Evolutionary conservation across 805 yeast genomes (phyloP).

Genomic region (Myxozyma monticola): DNA sequence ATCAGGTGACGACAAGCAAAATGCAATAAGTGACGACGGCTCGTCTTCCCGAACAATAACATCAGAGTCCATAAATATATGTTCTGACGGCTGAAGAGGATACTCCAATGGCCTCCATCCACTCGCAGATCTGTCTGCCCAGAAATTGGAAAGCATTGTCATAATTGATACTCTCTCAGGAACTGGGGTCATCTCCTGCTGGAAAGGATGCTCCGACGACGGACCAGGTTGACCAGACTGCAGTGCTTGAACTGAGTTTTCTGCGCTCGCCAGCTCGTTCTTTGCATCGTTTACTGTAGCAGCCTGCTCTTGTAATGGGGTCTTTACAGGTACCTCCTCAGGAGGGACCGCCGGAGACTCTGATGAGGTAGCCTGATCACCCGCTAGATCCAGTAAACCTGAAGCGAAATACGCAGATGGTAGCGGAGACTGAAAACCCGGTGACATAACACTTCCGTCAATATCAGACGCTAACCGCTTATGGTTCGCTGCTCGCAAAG

Average conservation of each 20-base stretch:
- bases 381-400: background rate
- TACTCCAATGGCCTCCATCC: slow-evolving; percentile 90
- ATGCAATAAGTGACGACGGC: slow-evolving; percentile 91
- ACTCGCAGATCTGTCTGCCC: slow-evolving; percentile 97
- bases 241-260: background rate
- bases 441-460: slow-evolving; percentile 1
- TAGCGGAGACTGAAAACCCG: slow-evolving; percentile 10
- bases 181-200: slow-evolving; percentile 25
- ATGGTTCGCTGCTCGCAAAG: background rate
- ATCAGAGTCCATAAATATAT: slow-evolving; percentile 88
- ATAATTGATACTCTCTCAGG: slow-evolving; percentile 72
- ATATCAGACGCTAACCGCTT: background rate
- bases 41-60: slow-evolving; percentile 95
- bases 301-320: too few relatives aligned
- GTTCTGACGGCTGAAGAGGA: slow-evolving; percentile 79
- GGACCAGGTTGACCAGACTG: background rate
- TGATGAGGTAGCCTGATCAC: background rate
- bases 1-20: slow-evolving; percentile 83
- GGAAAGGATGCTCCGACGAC: slow-evolving; percentile 10
- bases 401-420: slow-evolving; percentile 11
- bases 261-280: background rate
- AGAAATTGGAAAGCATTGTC: slow-evolving; percentile 81
- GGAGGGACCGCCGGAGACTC: too few relatives aligned
- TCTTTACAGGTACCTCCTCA: too few relatives aligned
- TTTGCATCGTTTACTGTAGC: background rate